Percentiles rank a stretch among this genome's conserved stretches.
Conservation (phyloP, 2,329 filamentous ascomycete genomes). For the Blastomyces gilchristii region DNA sequence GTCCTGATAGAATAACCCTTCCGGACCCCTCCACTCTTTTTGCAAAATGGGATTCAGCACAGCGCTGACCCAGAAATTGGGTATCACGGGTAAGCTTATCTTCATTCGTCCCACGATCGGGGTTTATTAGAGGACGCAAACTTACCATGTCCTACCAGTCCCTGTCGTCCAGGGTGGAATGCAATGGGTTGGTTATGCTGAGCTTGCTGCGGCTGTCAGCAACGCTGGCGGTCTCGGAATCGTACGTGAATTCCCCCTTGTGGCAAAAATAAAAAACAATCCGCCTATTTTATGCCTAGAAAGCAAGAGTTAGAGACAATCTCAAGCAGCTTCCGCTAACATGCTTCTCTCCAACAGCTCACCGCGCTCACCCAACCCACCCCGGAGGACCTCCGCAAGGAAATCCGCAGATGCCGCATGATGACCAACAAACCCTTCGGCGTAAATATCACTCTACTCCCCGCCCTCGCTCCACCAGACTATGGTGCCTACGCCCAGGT, state of each 20-base stretch:
- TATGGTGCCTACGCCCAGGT: conserved; percentile 86
- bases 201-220: conserved; percentile 44
- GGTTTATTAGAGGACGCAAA: not conserved
- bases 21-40: not conserved
- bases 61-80: conserved; percentile 50
- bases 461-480: conserved; percentile 78
- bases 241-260: conserved; percentile 25
- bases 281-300: not conserved
- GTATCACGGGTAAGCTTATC: conserved; percentile 35
- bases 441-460: conserved; percentile 91
- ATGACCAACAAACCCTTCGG: conserved; percentile 60
- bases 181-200: conserved; percentile 48
- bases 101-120: not conserved
- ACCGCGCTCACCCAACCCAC: conserved; percentile 74
- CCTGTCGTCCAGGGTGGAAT: conserved; percentile 44
- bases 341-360: conserved; percentile 24
- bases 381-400: conserved; percentile 81
- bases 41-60: conserved; percentile 53
- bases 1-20: not conserved
- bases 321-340: not conserved
- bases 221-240: conserved; percentile 45
- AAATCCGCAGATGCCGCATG: conserved; percentile 76
- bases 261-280: not conserved
- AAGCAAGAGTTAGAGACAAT: not conserved
- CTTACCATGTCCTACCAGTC: conserved; percentile 23